Percentiles rank a stretch among this genome's conserved stretches.
Conservation (phyloP, 306 rosid genomes). For the Medicago lupulina region DNA sequence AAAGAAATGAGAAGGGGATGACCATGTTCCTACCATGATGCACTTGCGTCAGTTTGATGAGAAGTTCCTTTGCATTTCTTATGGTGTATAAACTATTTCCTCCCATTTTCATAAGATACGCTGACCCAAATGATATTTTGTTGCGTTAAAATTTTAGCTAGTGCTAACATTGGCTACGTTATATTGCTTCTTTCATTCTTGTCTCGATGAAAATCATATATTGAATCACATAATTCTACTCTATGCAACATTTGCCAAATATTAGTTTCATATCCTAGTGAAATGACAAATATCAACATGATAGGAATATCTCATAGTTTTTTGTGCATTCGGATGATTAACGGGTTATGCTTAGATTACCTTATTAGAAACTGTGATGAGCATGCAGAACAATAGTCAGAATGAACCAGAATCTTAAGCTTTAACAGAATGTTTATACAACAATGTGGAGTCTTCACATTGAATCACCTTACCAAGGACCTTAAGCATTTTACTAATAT, state of each 20-base stretch:
- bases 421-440: no score
- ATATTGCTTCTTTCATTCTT: conserved; percentile 37
- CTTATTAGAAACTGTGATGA: no score
- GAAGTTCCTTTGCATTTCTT: conserved; percentile 40
- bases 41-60: conserved; percentile 33
- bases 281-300: conserved; percentile 9
- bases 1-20: conserved; percentile 38
- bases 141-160: conserved; percentile 38
- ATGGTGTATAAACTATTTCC: conserved; percentile 33
- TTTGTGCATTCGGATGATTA: no score
- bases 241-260: conserved; percentile 27
- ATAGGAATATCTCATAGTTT: neutral
- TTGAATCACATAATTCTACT: conserved; percentile 2
- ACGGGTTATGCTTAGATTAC: no score
- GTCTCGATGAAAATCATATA: neutral
- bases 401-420: no score
- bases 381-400: no score
- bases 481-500: no score
- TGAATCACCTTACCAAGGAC: no score
- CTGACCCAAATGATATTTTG: conserved; percentile 35
- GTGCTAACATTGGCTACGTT: conserved; percentile 39
- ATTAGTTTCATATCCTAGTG: neutral
- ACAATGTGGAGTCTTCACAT: no score
- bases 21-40: conserved; percentile 34
- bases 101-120: conserved; percentile 10